Base-by-base conservation (phyloP, 1,139 yeast genomes). In the Geotrichum klebahnii region DNA sequence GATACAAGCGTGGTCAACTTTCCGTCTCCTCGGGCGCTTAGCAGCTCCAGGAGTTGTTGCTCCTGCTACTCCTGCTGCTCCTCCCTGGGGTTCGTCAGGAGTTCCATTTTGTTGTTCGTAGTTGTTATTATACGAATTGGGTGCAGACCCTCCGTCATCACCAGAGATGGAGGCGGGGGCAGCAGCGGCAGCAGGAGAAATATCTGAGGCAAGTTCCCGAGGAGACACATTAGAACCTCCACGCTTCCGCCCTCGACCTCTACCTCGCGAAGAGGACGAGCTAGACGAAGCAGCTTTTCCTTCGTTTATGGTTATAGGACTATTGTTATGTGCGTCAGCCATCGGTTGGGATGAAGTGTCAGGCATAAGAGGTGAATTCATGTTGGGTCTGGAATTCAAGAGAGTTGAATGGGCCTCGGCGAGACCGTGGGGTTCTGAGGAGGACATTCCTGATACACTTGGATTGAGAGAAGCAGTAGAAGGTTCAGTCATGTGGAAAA, bases 1-100 rank as follows among this genome's bases (percentile, higher is more conserved):
- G 2, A 90, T 86, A 70, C 97, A 90, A 0, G 97, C 96, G 44
- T 63, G 68, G 56, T 65, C 71, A 22, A 64, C 70, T 51, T 67
- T 67, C 32, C 59, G 58, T 12, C 65, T 56, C 36, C 53, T 40
- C 22, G 53, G 47, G 16, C 44, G 32, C 23, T 45, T 50, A 4
- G 50, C 16, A 14, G 51, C 26, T 20, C n/a, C n/a, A n/a, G 22
- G 44, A 10, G 29, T 36, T 8, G 47, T 16, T 8, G 41, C 3
- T 20, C 33, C 35, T 12, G 29, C 23, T 16, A 24, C 24, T 12
- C 3, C 10, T 12, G 32, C 2, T 16, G 40, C 16, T 31, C 16
- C n/a, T 14, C 14, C 16, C 8, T 28, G 31, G 5, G 12, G 12
- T 17, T 38, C 37, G 33, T 14, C 16, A 16, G 19, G 22, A 33